Evolutionary conservation across 2,329 filamentous ascomycete species (phyloP).

Genomic region (Alternaria ethzedia): DNA sequence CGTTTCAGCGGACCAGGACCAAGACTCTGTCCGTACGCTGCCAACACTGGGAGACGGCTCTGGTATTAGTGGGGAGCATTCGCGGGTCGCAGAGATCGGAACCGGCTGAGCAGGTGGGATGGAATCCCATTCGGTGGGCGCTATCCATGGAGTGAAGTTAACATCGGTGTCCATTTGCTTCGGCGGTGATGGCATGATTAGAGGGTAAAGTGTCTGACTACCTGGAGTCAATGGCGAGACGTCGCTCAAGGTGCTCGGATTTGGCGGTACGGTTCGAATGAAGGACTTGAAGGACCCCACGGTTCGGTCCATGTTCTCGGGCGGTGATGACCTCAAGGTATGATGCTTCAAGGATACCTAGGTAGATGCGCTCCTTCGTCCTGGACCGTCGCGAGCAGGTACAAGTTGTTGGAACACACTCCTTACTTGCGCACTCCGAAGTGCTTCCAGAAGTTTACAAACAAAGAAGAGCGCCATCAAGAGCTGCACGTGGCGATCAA

Average conservation of each 20-base stretch:
- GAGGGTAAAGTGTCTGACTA: neutral
- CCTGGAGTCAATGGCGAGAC: conserved; percentile 24
- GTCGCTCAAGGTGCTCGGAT: conserved; percentile 19
- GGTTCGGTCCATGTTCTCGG: conserved; percentile 43
- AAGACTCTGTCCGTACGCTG: conserved; percentile 19
- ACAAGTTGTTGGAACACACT: conserved; percentile 6
- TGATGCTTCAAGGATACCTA: conserved; percentile 26
- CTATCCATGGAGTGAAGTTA: conserved; percentile 32
- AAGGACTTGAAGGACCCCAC: conserved; percentile 43
- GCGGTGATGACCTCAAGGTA: conserved; percentile 31
- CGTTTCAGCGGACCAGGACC: conserved; percentile 10
- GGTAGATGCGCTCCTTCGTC: conserved; percentile 26
- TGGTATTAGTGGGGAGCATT: conserved; percentile 27
- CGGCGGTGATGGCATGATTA: conserved; percentile 1
- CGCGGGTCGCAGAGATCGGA: neutral
- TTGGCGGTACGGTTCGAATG: conserved; percentile 29
- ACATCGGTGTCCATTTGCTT: conserved; percentile 4
- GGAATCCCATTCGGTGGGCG: conserved; percentile 35
- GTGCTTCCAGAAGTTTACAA: conserved; percentile 36
- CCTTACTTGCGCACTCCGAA: conserved; percentile 3
- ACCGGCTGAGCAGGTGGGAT: neutral
- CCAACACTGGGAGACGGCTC: conserved; percentile 34
- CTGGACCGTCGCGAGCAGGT: conserved; percentile 28
- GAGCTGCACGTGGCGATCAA: conserved; percentile 27
- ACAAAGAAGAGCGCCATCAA: conserved; percentile 35